A percentile compares a stretch with the other conserved stretches of the same genome.
Conservation (phyloP, 176 grass and related monocot species). For the Alloteropsis semialata region DNA sequence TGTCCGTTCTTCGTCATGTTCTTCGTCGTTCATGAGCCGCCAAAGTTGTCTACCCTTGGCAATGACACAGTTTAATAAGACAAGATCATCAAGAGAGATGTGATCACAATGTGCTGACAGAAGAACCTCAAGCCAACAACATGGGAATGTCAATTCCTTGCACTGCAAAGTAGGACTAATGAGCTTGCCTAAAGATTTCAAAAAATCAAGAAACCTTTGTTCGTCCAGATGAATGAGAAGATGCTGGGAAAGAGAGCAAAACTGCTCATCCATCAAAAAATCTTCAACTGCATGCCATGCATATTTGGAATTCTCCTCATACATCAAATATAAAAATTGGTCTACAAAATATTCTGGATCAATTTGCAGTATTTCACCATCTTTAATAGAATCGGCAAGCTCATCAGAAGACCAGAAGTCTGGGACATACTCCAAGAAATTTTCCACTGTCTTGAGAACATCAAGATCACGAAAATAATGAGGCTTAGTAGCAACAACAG, state of each 20-base stretch:
- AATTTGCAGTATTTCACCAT: conserved; percentile 79
- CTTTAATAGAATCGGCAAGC: conserved; percentile 82
- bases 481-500: conserved; percentile 90
- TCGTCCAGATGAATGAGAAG: conserved; percentile 74
- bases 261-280: conserved; percentile 67
- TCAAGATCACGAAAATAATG: conserved; percentile 90
- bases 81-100: conserved; percentile 61
- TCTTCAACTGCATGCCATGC: conserved; percentile 68
- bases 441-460: conserved; percentile 74
- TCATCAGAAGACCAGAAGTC: conserved; percentile 89
- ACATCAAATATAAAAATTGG: conserved; percentile 67
- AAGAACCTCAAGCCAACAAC: conserved; percentile 89
- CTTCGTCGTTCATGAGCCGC: conserved; percentile 71
- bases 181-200: conserved; percentile 56
- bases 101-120: conserved; percentile 26
- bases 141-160: conserved; percentile 53
- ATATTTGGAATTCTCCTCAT: conserved; percentile 62
- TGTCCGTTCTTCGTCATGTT: conserved; percentile 50
- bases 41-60: conserved; percentile 73
- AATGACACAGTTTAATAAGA: conserved; percentile 77
- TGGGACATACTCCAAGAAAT: conserved; percentile 85
- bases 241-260: conserved; percentile 71
- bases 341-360: conserved; percentile 79
- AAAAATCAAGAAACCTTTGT: conserved; percentile 62
- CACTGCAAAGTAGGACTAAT: conserved; percentile 45